Evolutionary conservation across 1,284 basidiomycete species (phyloP).

Genomic region (Cerrena zonata): DNA sequence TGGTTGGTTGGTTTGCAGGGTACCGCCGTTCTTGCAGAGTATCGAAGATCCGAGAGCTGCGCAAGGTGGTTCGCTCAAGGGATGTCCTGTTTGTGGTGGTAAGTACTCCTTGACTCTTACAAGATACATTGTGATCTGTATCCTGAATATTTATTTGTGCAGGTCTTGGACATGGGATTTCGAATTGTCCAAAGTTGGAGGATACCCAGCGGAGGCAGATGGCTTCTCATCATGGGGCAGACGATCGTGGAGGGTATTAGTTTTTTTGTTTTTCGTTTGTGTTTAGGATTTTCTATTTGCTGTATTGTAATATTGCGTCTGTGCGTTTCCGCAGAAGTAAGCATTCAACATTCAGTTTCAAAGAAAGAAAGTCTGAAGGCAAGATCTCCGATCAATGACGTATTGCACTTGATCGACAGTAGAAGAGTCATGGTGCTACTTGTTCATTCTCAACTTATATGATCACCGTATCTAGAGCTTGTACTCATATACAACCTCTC

Average conservation of each 20-base stretch:
- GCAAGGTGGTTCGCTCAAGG: conserved; percentile 72
- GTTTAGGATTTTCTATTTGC: neutral
- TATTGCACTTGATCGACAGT: neutral
- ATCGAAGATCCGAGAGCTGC: conserved; percentile 88
- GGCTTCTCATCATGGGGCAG: conserved; percentile 71
- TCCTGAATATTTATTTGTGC: conserved; percentile 3
- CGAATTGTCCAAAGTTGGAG: conserved; percentile 94
- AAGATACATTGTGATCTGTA: neutral
- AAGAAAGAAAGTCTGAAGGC: too few species aligned
- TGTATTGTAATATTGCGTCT: too few species aligned
- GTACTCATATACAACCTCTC: conserved; percentile 13
- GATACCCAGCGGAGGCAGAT: conserved; percentile 85
- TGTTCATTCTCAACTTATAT: neutral
- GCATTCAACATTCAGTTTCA: too few species aligned
- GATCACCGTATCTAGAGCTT: neutral
- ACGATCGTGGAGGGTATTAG: conserved; percentile 47
- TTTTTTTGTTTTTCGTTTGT: neutral
- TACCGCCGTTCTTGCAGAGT: conserved; percentile 89
- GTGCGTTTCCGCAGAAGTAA: too few species aligned
- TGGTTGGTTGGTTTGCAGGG: conserved; percentile 62
- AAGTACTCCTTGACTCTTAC: conserved; percentile 18
- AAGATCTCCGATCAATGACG: too few species aligned
- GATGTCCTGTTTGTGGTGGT: conserved; percentile 96
- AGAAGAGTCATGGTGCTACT: neutral
- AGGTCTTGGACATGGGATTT: conserved; percentile 89